Percentiles rank a stretch among this genome's conserved stretches.
These are phyloP conservation scores for Dryas octopetala DNA, from an alignment of 306 rosid species.

Conservation along the genomic window DNA sequence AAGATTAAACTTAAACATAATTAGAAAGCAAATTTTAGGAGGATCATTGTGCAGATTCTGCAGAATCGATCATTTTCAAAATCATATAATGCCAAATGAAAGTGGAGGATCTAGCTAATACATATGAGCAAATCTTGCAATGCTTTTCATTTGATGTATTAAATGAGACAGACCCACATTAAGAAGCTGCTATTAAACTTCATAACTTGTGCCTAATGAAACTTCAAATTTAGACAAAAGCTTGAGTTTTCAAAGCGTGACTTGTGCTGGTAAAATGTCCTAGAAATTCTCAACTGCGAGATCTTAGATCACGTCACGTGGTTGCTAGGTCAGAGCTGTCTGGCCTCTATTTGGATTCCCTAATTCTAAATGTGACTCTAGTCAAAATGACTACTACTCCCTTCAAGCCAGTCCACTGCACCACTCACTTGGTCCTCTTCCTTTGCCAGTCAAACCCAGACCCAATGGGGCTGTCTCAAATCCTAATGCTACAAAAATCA, in stretches of 20 bases:
- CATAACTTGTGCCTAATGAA: neutral
- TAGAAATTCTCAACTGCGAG: constrained; percentile 44
- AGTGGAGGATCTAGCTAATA: neutral
- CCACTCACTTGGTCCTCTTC: neutral
- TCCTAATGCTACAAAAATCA: constrained; percentile 24
- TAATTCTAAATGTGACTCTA: neutral
- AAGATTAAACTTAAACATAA: neutral
- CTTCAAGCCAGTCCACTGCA: constrained; percentile 23
- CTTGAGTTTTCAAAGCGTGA: neutral
- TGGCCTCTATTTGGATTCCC: constrained; percentile 17
- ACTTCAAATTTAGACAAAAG: neutral
- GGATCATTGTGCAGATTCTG: too few species aligned
- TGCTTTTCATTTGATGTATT: neutral
- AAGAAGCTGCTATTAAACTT: neutral
- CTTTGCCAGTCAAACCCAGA: constrained; percentile 43
- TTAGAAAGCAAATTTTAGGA: neutral
- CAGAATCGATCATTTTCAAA: too few species aligned
- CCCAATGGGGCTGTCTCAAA: constrained; percentile 29
- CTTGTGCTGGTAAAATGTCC: constrained; percentile 29
- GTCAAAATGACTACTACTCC: constrained; percentile 29
- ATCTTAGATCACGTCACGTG: constrained; percentile 75
- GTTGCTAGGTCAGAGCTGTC: constrained; percentile 42
- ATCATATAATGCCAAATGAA: neutral
- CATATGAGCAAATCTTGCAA: neutral
- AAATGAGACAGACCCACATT: neutral